Base-by-base conservation (phyloP, 2,329 filamentous ascomycete genomes). In the Dothideomycetes sp. region DNA sequence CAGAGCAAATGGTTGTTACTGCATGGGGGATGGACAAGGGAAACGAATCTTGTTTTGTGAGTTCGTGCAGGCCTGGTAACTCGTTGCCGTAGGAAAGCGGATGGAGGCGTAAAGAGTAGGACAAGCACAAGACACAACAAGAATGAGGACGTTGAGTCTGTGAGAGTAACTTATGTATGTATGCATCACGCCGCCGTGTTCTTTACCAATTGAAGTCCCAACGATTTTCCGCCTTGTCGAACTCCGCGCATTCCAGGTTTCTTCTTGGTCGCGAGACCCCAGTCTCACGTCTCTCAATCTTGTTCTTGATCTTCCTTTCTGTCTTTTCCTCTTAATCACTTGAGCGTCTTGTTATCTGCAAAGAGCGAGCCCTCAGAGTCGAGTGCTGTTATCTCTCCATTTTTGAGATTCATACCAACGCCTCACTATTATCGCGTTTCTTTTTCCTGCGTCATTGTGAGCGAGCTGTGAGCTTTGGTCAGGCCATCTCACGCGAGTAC, bases 141-240 rank as follows among this genome's bases (percentile, higher is more conserved):
- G 34, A 9, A 28, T 13, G 24, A n/a, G 12, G 35, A 24, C 20
- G 35, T 39, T 39, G 35, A 39, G 35, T n/a, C n/a, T n/a, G n/a
- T n/a, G n/a, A n/a, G n/a, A n/a, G n/a, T n/a, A n/a, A n/a, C n/a
- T n/a, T n/a, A n/a, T 16, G 28, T 18, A 30, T 39, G 27, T 39
- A 39, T 39, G 35, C 35, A 39, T 31, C 35, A 24, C 35, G 35
- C 35, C 35, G 35, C 24, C n/a, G n/a, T n/a, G n/a, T n/a, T n/a
- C n/a, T n/a, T n/a, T n/a, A n/a, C n/a, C n/a, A n/a, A n/a, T n/a
- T n/a, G n/a, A n/a, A 25, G 27, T 28, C 35, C 35, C 28, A 39
- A 28, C 35, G 18, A 38, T 29, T n/a, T n/a, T 43, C 40, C 33
- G 28, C 20, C 23, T 33, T 25, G 34, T 24, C 32, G 17, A 29